Evolutionary conservation across 768 basidiomycete genomes (phyloP).

Genomic region (Tulasnella sp.): DNA sequence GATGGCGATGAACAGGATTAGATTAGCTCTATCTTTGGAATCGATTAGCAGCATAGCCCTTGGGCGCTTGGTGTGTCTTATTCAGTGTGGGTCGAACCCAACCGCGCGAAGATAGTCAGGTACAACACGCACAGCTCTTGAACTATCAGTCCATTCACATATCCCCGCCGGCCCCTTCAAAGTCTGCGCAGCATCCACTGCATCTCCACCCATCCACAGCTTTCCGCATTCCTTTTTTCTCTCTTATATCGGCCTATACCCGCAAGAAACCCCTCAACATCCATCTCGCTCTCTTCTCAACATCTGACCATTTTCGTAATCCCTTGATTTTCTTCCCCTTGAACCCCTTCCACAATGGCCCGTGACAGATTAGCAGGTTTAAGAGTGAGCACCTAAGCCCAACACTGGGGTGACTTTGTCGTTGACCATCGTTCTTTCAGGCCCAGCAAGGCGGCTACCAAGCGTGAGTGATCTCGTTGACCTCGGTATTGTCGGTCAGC

Average conservation of each 20-base stretch:
- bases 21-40: not conserved
- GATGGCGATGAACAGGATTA: conserved; percentile 62
- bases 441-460: conserved; percentile 23
- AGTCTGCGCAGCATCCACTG: conserved; percentile 1
- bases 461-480: conserved; percentile 1
- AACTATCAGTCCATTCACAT: not conserved
- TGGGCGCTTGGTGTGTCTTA: not conserved
- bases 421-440: conserved; percentile 13
- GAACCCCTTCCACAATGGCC: conserved; percentile 47
- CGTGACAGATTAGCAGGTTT: conserved; percentile 69
- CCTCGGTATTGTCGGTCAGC: not conserved
- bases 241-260: not conserved
- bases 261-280: not conserved
- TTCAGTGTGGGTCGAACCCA: not conserved
- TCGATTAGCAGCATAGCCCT: not conserved
- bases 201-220: conserved; percentile 4
- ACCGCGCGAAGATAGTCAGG: not conserved
- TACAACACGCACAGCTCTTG: conserved; percentile 3
- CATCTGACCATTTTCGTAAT: not conserved
- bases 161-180: not conserved
- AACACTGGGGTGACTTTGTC: not conserved
- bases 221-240: not conserved
- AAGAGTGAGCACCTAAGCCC: conserved; percentile 26
- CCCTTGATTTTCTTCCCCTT: not conserved
- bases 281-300: not conserved